A percentile compares a stretch with the other conserved stretches of the same genome.
These are phyloP conservation scores for Penicillium brevicompactum DNA, from an alignment of 2,329 filamentous ascomycete genomes.

Conservation along the genomic window DNA sequence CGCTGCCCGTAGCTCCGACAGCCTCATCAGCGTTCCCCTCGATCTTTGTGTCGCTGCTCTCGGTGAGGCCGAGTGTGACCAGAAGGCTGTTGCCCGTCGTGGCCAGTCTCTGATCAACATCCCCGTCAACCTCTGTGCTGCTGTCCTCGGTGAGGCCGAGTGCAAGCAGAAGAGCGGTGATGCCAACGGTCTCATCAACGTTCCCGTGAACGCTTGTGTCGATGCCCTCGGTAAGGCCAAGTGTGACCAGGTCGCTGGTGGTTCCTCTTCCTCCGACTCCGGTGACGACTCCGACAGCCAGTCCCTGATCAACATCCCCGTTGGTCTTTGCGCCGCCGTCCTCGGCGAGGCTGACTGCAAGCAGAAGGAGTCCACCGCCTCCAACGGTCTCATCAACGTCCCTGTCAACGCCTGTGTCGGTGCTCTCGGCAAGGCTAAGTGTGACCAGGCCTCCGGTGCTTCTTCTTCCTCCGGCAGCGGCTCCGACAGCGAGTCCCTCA, in stretches of 20 bases:
- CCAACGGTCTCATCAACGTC: constrained; percentile 27
- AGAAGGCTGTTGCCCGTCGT: neutral
- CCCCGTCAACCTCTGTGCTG: constrained; percentile 25
- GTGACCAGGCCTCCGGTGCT: constrained; percentile 19
- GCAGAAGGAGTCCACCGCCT: constrained; percentile 10
- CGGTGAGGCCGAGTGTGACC: neutral
- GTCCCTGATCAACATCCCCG: constrained; percentile 22
- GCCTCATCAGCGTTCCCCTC: neutral
- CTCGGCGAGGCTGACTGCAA: constrained; percentile 30
- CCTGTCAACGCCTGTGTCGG: constrained; percentile 27
- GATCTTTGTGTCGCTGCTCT: neutral
- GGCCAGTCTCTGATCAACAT: constrained; percentile 15
- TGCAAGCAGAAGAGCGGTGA: constrained; percentile 20
- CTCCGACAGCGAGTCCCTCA: constrained; percentile 17
- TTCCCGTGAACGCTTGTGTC: constrained; percentile 25
- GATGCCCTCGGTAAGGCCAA: constrained; percentile 27
- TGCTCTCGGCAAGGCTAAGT: constrained; percentile 28
- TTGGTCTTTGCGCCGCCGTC: constrained; percentile 26
- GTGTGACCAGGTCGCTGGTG: constrained; percentile 25
- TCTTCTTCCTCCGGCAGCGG: neutral
- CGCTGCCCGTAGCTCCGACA: neutral
- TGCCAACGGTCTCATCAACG: constrained; percentile 24
- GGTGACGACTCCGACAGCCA: neutral
- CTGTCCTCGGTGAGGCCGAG: constrained; percentile 23
- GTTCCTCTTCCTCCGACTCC: neutral